A percentile compares a stretch with the other conserved stretches of the same genome.
phyloP scores from a whole-genome alignment of 805 yeast genomes.

The Yarrowia hollandica region DNA sequence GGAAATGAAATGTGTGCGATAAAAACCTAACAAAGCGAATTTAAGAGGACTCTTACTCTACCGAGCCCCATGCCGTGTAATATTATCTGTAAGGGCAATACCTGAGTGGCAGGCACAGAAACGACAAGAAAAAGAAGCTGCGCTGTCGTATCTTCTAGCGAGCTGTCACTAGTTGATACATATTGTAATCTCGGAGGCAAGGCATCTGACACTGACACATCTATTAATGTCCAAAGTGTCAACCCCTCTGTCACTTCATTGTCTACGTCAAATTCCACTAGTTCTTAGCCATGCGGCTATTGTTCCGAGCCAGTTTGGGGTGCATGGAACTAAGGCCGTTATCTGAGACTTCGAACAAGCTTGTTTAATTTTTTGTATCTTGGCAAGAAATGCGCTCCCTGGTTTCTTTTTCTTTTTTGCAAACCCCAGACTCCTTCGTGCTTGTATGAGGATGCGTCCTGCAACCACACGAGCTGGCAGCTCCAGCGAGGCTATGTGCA shows the following conservation, averaged over 20 bases:
- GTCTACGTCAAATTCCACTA: not conserved
- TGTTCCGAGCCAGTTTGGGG: not conserved
- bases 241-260: constrained; percentile 24
- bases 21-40: too few relatives aligned
- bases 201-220: constrained; percentile 4
- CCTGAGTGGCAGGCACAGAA: too few relatives aligned
- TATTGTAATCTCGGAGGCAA: not conserved
- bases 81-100: too few relatives aligned
- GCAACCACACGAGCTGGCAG: constrained; percentile 24
- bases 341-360: constrained; percentile 7
- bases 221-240: constrained; percentile 1
- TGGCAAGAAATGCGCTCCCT: too few relatives aligned
- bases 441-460: constrained; percentile 11
- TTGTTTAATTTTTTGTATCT: not conserved
- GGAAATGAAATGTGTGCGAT: constrained; percentile 1
- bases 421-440: not conserved
- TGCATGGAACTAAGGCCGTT: constrained; percentile 16
- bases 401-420: not conserved
- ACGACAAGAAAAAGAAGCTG: not conserved
- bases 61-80: too few relatives aligned
- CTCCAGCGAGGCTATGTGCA: constrained; percentile 7
- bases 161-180: not conserved
- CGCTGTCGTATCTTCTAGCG: not conserved
- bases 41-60: too few relatives aligned
- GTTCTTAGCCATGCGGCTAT: constrained; percentile 3